Evolutionary conservation across 2,329 filamentous ascomycete genomes (phyloP).

Genomic region (Colletotrichum siamense): DNA sequence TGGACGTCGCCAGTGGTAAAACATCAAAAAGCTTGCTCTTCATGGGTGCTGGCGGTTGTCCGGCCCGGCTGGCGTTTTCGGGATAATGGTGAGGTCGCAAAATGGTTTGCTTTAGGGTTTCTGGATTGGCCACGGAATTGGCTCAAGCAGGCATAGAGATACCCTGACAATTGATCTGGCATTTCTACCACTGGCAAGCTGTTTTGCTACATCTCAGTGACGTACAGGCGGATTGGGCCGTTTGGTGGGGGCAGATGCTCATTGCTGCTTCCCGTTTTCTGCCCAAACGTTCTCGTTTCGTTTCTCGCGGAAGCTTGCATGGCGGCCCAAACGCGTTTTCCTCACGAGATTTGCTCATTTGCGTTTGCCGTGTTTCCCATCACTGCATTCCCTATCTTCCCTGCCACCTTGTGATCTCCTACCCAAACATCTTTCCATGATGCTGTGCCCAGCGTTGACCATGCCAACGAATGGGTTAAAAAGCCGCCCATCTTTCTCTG

Average conservation of each 20-base stretch:
- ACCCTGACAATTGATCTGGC: constrained; percentile 21
- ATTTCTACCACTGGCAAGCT: constrained; percentile 3
- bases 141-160: constrained; percentile 21
- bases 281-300: background rate
- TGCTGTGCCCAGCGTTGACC: background rate
- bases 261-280: background rate
- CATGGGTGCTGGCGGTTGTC: background rate
- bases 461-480: background rate
- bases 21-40: background rate
- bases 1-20: constrained; percentile 27
- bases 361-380: background rate
- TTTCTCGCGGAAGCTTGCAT: background rate
- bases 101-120: constrained; percentile 10
- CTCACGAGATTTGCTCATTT: background rate
- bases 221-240: background rate
- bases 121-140: background rate
- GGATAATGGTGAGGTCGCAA: constrained; percentile 9
- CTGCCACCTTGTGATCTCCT: background rate
- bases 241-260: background rate
- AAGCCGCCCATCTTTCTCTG: background rate
- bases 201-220: background rate
- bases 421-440: background rate
- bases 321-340: accelerated
- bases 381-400: background rate
- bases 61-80: constrained; percentile 10